Base-by-base conservation (phyloP, 1,139 yeast species). In the Pichia sp. region DNA sequence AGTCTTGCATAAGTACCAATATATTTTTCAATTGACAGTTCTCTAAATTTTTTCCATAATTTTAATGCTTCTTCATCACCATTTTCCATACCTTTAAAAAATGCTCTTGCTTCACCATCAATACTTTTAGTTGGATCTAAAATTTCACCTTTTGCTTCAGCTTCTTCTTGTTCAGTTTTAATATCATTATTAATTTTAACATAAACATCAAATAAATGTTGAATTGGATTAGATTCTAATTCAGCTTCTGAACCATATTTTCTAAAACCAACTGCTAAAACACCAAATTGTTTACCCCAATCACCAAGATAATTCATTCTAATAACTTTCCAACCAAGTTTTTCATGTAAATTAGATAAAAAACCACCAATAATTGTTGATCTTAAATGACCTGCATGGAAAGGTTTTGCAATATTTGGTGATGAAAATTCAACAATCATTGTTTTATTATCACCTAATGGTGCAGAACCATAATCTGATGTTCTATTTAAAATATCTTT, bases 241-340 rank as follows among this genome's bases (percentile, higher is more conserved):
- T 71, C 69, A 58, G 82, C 87, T 62, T 85, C 96, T 51, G 74
- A 68, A 43, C 99, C 99, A 61, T 85, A 92, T 60, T 76, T 79
- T 48, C 79, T 78, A 64, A 84, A 92, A 42, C 97, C 99, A 54
- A 94, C 83, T 30, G 98, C 98, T 55, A 92, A 75, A 43, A 90
- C 70, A 66, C 98, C 99, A 62, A 92, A 92, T 71, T 92, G 99
- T 68, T 94, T 92, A 47, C 99, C 99, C 98, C 98, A 92, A 69
- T 92, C 99, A 62, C 99, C 99, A 56, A 92, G 74, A 68, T 94
- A 92, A 70, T 92, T 92, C 70, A 92, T 74, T 70, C 97, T 80
- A 55, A 76, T 70, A 37, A 94, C 98, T 20, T 87, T 78, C 85
- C 92, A 92, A 36, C 97, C 97, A 49, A 83, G 72, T 56, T 80